Conservation (phyloP, 306 rosid genomes). For the Cucurbita ficifolia region DNA sequence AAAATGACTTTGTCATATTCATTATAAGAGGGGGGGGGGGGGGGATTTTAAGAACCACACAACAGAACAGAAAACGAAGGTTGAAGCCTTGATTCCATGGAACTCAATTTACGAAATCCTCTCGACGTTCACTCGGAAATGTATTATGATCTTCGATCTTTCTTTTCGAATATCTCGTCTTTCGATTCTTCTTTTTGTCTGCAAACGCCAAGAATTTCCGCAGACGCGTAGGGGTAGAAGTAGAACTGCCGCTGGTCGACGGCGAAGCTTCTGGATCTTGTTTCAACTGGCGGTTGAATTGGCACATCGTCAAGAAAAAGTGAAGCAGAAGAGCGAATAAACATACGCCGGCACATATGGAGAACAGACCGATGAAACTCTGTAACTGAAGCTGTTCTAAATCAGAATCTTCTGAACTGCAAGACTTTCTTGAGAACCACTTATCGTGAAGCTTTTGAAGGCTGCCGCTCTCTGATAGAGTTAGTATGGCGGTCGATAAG, state of each 20-base stretch:
- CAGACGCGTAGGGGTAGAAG: not conserved
- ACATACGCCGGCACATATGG: slow-evolving; percentile 16
- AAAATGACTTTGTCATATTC: too few species aligned
- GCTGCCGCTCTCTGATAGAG: slow-evolving; percentile 27
- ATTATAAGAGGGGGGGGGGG: too few species aligned
- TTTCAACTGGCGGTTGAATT: slow-evolving; percentile 13
- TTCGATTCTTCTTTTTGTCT: slow-evolving; percentile 12
- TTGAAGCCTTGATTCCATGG: not conserved
- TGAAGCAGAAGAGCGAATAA: slow-evolving; percentile 11
- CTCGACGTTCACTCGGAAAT: not conserved
- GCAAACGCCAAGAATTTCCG: slow-evolving; percentile 16
- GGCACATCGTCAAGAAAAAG: slow-evolving; percentile 7
- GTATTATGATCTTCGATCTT: slow-evolving; percentile 14
- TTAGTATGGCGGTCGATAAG: slow-evolving; percentile 32
- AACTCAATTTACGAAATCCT: not conserved
- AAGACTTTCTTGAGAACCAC: slow-evolving; percentile 26
- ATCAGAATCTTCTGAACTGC: slow-evolving; percentile 1
- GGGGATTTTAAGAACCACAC: too few species aligned
- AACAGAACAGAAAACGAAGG: not conserved
- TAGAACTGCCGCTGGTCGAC: not conserved
- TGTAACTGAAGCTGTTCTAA: slow-evolving; percentile 22
- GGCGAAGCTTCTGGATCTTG: slow-evolving; percentile 1
- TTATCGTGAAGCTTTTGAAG: slow-evolving; percentile 25
- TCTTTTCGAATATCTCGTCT: slow-evolving; percentile 19
- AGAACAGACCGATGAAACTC: slow-evolving; percentile 33